Evolutionary conservation across 2,329 filamentous ascomycete genomes (phyloP), one percentile per base, ranked within the genome.

Genomic region (Aspergillus hiratsukae): DNA sequence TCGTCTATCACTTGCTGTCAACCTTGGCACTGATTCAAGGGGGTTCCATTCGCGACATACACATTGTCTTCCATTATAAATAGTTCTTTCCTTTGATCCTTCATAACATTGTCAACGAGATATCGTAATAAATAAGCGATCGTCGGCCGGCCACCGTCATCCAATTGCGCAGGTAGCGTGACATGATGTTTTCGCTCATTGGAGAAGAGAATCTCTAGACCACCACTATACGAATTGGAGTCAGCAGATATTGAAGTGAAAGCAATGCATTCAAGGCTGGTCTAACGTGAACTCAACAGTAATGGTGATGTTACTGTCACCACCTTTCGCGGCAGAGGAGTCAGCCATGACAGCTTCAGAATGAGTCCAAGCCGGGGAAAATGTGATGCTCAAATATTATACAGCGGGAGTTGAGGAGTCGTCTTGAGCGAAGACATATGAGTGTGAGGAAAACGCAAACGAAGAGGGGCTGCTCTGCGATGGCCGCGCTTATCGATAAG

Each of bases 161-260:
- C 76, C 67, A 87, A 82, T 54, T 70, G 80, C 29, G 82, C 75
- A 21, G 93, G 90, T 45, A 97, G 74, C 3, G 80, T 76, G 48
- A 99, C 72, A 23, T 80, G 76, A 71, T 93, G 89, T 64, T 86
- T 88, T 55, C 87, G 84, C 75, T 91, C 80, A 71, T 96, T 88
- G 31, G 87, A 85, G 76, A 99, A 99, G 62, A 99, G 87, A 78
- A 96, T 88, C 77, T 99, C 94, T 19, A 99, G 83, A 23, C 94
- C 94, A 60, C 94, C 94, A 62, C 94, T 92, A 62, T 64, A 37
- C 51, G 52, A 40, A 54, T 23, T 4, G 8, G 5, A 48, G 37
- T 60, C 46, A 59, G 48, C 46, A 28, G 52, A 51, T 10, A 11
- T 29, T 4, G 11, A 14, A 3, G 21, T 28, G 25, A 49, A 51